Conservation (phyloP, 1,139 yeast genomes). For the Arxiozyma heterogenica region DNA sequence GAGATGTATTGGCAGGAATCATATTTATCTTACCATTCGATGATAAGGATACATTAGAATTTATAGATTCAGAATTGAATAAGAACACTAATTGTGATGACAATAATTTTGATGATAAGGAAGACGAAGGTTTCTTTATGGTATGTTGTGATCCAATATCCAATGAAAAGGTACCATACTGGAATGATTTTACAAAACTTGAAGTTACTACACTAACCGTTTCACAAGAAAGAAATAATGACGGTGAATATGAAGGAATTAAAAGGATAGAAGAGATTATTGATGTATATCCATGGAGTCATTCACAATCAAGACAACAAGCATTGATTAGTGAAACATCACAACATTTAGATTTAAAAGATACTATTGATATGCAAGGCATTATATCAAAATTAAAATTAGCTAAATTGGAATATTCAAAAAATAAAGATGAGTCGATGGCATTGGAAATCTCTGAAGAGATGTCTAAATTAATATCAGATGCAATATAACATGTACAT, state of each 20-base stretch:
- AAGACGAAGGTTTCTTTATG: slow-evolving; percentile 8
- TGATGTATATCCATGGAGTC: slow-evolving; percentile 26
- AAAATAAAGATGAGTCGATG: slow-evolving; percentile 15
- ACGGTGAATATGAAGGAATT: slow-evolving; percentile 23
- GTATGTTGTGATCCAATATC: slow-evolving; percentile 7
- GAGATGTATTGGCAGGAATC: slow-evolving; percentile 27
- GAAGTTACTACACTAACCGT: slow-evolving; percentile 18
- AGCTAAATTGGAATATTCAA: slow-evolving; percentile 18
- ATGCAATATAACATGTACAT: not conserved
- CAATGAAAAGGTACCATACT: not conserved
- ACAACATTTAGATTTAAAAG: not conserved
- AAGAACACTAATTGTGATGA: not conserved
- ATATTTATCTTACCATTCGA: slow-evolving; percentile 13
- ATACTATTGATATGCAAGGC: slow-evolving; percentile 8
- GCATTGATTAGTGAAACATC: not conserved
- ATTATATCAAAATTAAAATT: slow-evolving; percentile 15
- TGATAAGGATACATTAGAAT: not conserved
- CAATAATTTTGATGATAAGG: not conserved
- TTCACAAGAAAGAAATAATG: slow-evolving; percentile 14
- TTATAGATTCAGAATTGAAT: not conserved
- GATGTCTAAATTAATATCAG: slow-evolving; percentile 12
- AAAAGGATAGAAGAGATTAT: slow-evolving; percentile 23
- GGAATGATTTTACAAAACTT: slow-evolving; percentile 4
- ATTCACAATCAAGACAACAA: slow-evolving; percentile 4
- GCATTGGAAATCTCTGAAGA: slow-evolving; percentile 25